phyloP scores from a whole-genome alignment of 116 monocot genomes.

The Papilionanthe hybrid region DNA sequence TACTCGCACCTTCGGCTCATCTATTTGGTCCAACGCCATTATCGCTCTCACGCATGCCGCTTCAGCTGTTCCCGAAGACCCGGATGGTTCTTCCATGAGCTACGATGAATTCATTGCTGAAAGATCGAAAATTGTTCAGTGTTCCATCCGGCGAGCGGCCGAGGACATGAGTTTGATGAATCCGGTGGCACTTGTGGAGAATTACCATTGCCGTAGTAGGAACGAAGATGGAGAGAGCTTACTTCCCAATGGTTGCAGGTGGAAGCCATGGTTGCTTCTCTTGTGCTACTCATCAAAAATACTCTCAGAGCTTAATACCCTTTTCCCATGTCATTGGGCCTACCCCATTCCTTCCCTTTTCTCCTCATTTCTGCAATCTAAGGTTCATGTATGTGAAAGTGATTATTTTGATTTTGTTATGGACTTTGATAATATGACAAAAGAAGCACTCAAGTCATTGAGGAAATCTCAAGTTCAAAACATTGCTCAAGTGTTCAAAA shows the following conservation, averaged over 20 bases:
- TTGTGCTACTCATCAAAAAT: constrained; percentile 43
- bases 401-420: constrained; percentile 36
- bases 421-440: constrained; percentile 30
- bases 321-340: constrained; percentile 24
- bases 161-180: constrained; percentile 36
- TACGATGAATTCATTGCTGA: constrained; percentile 32
- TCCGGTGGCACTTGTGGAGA: constrained; percentile 40
- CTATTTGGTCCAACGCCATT: constrained; percentile 46
- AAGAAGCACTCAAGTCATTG: not conserved
- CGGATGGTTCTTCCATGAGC: constrained; percentile 26
- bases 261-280: constrained; percentile 38
- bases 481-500: constrained; percentile 13
- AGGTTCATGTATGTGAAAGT: constrained; percentile 21
- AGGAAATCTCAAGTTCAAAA: constrained; percentile 12
- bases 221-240: constrained; percentile 37
- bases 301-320: constrained; percentile 25
- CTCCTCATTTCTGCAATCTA: constrained; percentile 26
- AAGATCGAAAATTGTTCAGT: constrained; percentile 36
- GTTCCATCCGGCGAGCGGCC: constrained; percentile 27
- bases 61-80: constrained; percentile 32
- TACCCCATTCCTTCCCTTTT: constrained; percentile 16
- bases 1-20: constrained; percentile 31
- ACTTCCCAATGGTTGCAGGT: constrained; percentile 39
- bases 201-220: constrained; percentile 32
- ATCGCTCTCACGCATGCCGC: constrained; percentile 41